Percentiles rank a stretch among this genome's conserved stretches.
phyloP scores from a whole-genome alignment of 768 basidiomycete genomes.

The Lactarius indigo region DNA sequence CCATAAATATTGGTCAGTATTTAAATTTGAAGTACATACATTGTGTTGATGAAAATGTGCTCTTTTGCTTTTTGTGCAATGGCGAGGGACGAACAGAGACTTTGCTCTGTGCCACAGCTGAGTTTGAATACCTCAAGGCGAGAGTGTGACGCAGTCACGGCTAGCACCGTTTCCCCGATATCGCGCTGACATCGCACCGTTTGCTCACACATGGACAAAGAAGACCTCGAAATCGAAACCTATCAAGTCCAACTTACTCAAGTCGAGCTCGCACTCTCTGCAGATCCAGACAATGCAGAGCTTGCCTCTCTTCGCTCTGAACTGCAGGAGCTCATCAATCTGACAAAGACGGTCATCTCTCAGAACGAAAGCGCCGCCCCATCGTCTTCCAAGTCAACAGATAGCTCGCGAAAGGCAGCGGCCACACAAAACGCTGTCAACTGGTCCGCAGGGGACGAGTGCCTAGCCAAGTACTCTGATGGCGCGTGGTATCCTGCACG shows the following conservation, averaged over 20 bases:
- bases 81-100: too few species aligned
- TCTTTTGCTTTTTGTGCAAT: too few species aligned
- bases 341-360: constrained; percentile 68
- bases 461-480: constrained; percentile 84
- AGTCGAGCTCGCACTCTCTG: constrained; percentile 73
- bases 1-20: neutral
- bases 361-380: constrained; percentile 62
- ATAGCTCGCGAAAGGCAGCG: constrained; percentile 52
- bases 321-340: constrained; percentile 77
- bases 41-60: too few species aligned
- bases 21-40: neutral
- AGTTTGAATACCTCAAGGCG: constrained; percentile 5
- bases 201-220: constrained; percentile 45
- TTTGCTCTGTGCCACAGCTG: constrained; percentile 18
- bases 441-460: constrained; percentile 84
- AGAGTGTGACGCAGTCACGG: neutral
- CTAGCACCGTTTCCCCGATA: neutral
- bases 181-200: constrained; percentile 5
- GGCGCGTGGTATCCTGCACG: constrained; percentile 86
- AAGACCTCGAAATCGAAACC: constrained; percentile 86
- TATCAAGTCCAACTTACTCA: constrained; percentile 90
- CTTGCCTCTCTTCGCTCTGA: constrained; percentile 71
- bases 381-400: constrained; percentile 47
- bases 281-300: constrained; percentile 72
- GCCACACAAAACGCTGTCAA: constrained; percentile 46